Percentiles rank a stretch among this genome's conserved stretches.
Evolutionary conservation across 306 rosid genomes (phyloP).

Genomic region (Quercus parvula): DNA sequence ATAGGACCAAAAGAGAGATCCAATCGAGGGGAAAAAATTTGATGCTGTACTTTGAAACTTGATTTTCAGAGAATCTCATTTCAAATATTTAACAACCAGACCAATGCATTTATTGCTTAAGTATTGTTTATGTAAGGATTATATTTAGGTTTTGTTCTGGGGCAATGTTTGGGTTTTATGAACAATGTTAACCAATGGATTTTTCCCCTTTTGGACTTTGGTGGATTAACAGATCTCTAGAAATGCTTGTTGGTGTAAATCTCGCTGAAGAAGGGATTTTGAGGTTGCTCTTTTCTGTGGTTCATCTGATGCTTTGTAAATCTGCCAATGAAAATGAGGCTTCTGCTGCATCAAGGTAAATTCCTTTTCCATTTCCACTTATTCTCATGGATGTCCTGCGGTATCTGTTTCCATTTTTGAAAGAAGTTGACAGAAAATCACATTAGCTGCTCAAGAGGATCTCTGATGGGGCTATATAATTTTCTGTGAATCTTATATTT

Average conservation of each 20-base stretch:
- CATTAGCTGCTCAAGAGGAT: background rate
- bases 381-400: slow-evolving; percentile 4
- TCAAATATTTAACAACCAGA: background rate
- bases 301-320: slow-evolving; percentile 72
- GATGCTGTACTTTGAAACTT: background rate
- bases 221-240: slow-evolving; percentile 80
- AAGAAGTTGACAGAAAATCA: slow-evolving; percentile 9
- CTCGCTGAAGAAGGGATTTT: slow-evolving; percentile 85
- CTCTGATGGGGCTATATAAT: background rate
- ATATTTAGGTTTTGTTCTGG: slow-evolving; percentile 7
- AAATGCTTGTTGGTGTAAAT: slow-evolving; percentile 85
- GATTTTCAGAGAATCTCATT: background rate
- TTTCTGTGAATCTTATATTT: background rate
- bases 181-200: slow-evolving; percentile 45
- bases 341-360: slow-evolving; percentile 91
- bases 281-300: slow-evolving; percentile 81
- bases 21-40: background rate
- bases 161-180: slow-evolving; percentile 22
- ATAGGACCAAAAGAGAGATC: background rate
- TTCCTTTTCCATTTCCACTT: slow-evolving; percentile 18
- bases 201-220: slow-evolving; percentile 45
- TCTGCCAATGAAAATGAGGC: slow-evolving; percentile 75
- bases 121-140: slow-evolving; percentile 12
- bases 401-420: slow-evolving; percentile 13
- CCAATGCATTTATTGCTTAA: background rate